phyloP scores from a whole-genome alignment of 257 asterid genomes.

The Lycium barbarum region DNA sequence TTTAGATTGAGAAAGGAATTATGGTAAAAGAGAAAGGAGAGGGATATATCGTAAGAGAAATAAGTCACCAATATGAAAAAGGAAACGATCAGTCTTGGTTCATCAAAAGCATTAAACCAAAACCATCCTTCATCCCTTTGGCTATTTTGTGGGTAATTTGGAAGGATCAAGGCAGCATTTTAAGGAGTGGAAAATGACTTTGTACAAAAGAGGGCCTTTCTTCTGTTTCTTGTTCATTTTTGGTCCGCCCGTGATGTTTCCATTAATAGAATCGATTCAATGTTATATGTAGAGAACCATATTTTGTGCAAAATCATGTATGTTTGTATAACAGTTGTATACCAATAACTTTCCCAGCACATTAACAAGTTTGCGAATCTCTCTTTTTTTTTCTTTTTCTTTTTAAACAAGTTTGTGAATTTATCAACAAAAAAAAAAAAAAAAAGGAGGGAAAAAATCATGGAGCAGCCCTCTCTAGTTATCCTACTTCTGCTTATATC shows the following conservation, averaged over 20 bases:
- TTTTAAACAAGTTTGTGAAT: neutral
- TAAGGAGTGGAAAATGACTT: neutral
- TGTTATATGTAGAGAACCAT: neutral
- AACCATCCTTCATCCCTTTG: constrained; percentile 15
- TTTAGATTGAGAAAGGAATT: neutral
- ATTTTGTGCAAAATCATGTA: neutral
- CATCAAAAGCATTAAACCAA: neutral
- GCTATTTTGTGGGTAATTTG: neutral
- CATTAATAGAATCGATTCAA: neutral
- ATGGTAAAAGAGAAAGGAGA: neutral
- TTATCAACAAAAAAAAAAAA: neutral
- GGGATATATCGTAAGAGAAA: constrained; percentile 2
- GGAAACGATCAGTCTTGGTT: neutral
- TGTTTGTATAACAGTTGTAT: neutral
- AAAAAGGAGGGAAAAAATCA: neutral
- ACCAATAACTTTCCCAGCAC: neutral
- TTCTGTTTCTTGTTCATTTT: neutral
- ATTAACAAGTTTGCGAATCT: neutral
- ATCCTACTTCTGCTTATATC: neutral
- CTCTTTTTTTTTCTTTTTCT: too few species aligned
- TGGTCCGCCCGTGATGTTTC: neutral
- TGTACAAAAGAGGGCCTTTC: neutral
- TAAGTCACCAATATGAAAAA: neutral
- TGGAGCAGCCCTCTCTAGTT: neutral
- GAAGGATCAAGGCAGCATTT: neutral